Evolutionary conservation across 177 flowering plant genomes (phyloP).

Genomic region (Telopea speciosissima): DNA sequence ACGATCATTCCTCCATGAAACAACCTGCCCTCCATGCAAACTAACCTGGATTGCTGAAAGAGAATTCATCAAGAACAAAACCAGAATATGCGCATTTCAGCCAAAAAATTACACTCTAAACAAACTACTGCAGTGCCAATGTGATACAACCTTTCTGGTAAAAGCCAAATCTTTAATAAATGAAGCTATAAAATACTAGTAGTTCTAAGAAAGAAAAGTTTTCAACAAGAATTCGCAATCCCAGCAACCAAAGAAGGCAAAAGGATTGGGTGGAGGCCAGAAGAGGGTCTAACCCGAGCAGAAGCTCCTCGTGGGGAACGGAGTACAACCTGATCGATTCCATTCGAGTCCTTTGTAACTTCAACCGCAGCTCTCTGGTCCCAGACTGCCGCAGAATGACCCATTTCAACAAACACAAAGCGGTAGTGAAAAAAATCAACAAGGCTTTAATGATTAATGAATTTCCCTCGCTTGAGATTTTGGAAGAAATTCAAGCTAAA

Average conservation of each 20-base stretch:
- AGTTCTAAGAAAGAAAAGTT: constrained; percentile 5
- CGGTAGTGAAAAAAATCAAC: not conserved
- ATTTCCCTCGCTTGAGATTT: not conserved
- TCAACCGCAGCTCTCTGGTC: constrained; percentile 59
- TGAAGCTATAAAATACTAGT: not conserved
- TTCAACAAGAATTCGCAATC: not conserved
- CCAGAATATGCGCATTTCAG: constrained; percentile 1
- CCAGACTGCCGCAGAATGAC: constrained; percentile 70
- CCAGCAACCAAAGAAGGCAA: not conserved
- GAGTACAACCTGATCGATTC: constrained; percentile 69
- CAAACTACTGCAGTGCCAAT: not conserved
- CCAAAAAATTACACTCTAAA: not conserved
- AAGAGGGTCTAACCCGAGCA: constrained; percentile 51
- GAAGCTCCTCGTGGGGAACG: constrained; percentile 75
- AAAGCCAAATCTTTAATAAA: not conserved
- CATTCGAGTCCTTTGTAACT: constrained; percentile 77
- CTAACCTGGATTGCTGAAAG: constrained; percentile 53
- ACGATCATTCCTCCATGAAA: constrained; percentile 79
- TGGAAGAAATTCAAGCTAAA: too few species aligned
- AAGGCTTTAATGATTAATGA: not conserved
- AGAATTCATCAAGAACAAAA: constrained; percentile 14
- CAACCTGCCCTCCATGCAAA: constrained; percentile 85
- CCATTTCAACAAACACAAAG: constrained; percentile 38
- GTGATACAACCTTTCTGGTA: not conserved
- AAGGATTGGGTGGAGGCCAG: not conserved